Percentiles rank a stretch among this genome's conserved stretches.
Evolutionary conservation across 371 early-diverging fungal genomes (phyloP).

Genomic region (Haplosporangium sp.): DNA sequence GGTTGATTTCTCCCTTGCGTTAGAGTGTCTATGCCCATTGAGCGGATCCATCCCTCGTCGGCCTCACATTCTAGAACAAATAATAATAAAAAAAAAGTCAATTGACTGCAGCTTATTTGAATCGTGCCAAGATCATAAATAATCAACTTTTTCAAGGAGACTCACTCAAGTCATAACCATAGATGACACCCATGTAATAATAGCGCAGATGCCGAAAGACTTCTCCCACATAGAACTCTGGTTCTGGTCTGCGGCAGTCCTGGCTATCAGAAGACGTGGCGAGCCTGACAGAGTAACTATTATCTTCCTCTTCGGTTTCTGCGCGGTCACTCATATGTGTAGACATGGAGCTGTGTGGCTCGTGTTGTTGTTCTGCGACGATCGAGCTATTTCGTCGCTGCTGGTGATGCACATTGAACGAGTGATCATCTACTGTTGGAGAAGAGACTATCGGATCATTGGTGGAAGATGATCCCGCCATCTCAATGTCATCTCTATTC

Average conservation of each 20-base stretch:
- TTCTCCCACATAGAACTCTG: slow-evolving; percentile 52
- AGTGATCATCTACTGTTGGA: slow-evolving; percentile 20
- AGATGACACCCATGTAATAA: slow-evolving; percentile 48
- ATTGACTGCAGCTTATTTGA: not conserved
- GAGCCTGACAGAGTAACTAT: not conserved
- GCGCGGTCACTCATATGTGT: not conserved
- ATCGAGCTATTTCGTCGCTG: slow-evolving; percentile 11
- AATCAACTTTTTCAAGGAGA: not conserved
- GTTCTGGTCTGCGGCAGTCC: slow-evolving; percentile 34
- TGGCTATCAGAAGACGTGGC: slow-evolving; percentile 12
- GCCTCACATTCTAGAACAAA: slow-evolving; percentile 36
- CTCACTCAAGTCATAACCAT: slow-evolving; percentile 55
- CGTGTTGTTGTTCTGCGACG: slow-evolving; percentile 26
- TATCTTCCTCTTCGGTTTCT: not conserved
- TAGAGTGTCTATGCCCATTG: slow-evolving; percentile 38
- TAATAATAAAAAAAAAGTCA: not conserved
- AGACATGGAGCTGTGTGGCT: not conserved
- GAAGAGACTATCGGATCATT: slow-evolving; percentile 9
- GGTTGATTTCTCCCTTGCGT: slow-evolving; percentile 39
- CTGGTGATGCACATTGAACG: slow-evolving; percentile 8
- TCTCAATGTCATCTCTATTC: not conserved
- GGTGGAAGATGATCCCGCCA: not conserved
- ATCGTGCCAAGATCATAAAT: not conserved
- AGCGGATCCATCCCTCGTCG: slow-evolving; percentile 37
- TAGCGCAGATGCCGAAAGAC: slow-evolving; percentile 46